phyloP scores from a whole-genome alignment of 1,284 basidiomycete genomes.

The Heterobasidion irregulare region DNA sequence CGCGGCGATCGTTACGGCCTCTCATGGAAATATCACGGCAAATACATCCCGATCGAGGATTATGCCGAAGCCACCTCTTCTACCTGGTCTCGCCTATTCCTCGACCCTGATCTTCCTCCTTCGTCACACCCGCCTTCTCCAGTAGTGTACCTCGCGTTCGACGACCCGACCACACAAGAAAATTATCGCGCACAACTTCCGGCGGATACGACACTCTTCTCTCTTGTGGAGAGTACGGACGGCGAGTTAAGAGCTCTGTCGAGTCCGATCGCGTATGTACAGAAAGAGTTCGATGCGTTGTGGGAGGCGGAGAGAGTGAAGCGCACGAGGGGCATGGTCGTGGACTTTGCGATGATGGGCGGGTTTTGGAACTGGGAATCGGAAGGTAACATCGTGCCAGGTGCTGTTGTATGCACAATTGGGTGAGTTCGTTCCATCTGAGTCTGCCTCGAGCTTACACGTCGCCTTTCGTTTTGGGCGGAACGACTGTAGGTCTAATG shows the following conservation, averaged over 20 bases:
- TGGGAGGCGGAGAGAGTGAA: conserved; percentile 30
- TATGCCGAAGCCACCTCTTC: conserved; percentile 34
- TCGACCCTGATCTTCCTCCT: conserved; percentile 5
- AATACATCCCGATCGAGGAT: conserved; percentile 40
- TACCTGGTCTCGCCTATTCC: conserved; percentile 34
- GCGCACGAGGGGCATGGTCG: conserved; percentile 52
- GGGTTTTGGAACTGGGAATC: conserved; percentile 45
- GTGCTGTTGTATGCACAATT: conserved; percentile 50
- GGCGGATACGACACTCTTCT: conserved; percentile 31
- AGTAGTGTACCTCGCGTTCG: conserved; percentile 50
- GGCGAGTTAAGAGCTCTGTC: conserved; percentile 38
- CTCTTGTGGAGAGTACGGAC: conserved; percentile 33
- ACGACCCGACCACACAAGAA: conserved; percentile 36
- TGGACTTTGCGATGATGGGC: conserved; percentile 56
- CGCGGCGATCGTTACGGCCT: conserved; percentile 45
- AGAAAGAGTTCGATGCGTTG: conserved; percentile 39
- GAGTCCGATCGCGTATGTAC: conserved; percentile 45
- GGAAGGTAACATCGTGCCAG: conserved; percentile 35
- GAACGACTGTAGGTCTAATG: conserved; percentile 38
- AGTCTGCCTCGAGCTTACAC: not conserved
- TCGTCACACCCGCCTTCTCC: conserved; percentile 16
- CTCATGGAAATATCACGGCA: conserved; percentile 35
- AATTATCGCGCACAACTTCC: conserved; percentile 34
- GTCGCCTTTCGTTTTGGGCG: not conserved
- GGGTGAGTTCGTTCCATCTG: conserved; percentile 14